These are phyloP conservation scores for Solanum appendiculatum DNA, from an alignment of 257 asterid genomes.

Conservation along the genomic window DNA sequence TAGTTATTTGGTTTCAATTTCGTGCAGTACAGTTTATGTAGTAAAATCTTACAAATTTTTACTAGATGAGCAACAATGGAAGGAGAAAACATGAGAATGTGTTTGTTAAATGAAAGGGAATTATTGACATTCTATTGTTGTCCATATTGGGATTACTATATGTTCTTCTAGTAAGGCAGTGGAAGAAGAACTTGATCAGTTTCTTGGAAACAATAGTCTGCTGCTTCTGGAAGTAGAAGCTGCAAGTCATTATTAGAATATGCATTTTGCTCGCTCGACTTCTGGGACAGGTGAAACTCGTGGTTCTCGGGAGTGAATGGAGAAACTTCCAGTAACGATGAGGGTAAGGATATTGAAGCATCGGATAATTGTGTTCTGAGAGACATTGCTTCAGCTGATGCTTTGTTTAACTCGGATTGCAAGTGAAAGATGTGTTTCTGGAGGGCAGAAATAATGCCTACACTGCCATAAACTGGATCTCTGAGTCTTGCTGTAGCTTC, in stretches of 20 bases:
- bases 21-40: neutral
- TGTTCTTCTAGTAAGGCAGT: neutral
- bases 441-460: constrained; percentile 24
- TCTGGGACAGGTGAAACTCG: neutral
- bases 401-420: constrained; percentile 26
- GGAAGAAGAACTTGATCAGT: neutral
- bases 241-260: neutral
- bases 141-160: neutral
- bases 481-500: constrained; percentile 36
- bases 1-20: neutral
- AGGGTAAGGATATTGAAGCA: constrained; percentile 7
- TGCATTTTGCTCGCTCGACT: neutral
- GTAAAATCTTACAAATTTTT: neutral
- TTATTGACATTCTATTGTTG: neutral
- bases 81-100: neutral
- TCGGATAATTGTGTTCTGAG: constrained; percentile 21
- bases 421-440: constrained; percentile 22
- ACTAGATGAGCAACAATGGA: neutral
- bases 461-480: constrained; percentile 39
- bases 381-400: constrained; percentile 17
- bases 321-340: neutral
- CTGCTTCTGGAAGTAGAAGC: neutral
- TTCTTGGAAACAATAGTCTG: neutral
- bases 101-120: neutral
- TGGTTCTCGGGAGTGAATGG: neutral